These are phyloP conservation scores for Lactifluus echinatus DNA, from an alignment of 768 basidiomycete species.

Conservation along the genomic window DNA sequence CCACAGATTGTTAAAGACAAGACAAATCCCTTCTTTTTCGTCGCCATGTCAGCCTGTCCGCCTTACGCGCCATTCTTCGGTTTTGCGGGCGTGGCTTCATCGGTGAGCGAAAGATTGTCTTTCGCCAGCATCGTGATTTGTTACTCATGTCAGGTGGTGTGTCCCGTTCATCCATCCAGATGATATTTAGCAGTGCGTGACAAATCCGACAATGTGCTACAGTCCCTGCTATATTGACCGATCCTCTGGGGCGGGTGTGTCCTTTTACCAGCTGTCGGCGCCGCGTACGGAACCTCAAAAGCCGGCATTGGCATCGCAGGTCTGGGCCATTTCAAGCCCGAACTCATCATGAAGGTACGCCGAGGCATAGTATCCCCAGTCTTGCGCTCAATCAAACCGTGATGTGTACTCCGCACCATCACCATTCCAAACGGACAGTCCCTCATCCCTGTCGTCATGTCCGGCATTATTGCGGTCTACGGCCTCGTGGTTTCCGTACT, in stretches of 20 bases:
- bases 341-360: slow-evolving; percentile 96
- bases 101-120: slow-evolving; percentile 66
- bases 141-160: neutral
- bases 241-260: neutral
- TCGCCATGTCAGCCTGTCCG: slow-evolving; percentile 48
- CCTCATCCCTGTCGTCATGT: slow-evolving; percentile 91
- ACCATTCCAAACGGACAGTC: neutral
- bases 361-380: no score
- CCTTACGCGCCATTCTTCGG: slow-evolving; percentile 98
- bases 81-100: slow-evolving; percentile 90
- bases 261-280: slow-evolving; percentile 68
- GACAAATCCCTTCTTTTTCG: no score
- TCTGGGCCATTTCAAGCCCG: slow-evolving; percentile 86
- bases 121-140: no score
- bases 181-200: slow-evolving; percentile 88
- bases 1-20: no score
- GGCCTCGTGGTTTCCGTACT: slow-evolving; percentile 99
- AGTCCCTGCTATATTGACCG: neutral
- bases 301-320: slow-evolving; percentile 96
- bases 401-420: neutral
- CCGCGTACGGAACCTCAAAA: slow-evolving; percentile 94
- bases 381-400: no score
- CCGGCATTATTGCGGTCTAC: slow-evolving; percentile 99
- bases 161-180: slow-evolving; percentile 39
- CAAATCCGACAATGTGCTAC: neutral